A percentile compares a stretch with the other conserved stretches of the same genome.
Evolutionary conservation across 352 stramenopile species (phyloP).

Genomic region (Pythium chondricola): DNA sequence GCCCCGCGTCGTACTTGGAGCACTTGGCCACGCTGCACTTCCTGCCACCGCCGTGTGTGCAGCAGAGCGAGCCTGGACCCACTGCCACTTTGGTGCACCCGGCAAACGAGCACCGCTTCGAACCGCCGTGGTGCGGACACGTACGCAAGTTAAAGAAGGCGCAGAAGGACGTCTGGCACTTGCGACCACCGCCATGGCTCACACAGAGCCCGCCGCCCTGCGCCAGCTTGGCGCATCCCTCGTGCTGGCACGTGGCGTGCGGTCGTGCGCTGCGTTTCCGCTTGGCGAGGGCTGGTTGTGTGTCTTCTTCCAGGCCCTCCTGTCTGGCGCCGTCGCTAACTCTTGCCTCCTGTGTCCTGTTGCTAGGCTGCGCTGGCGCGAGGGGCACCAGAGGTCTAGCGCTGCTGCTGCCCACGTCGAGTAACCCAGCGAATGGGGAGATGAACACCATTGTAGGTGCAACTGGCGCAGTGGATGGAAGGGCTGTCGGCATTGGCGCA

Average conservation of each 20-base stretch:
- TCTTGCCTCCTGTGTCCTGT: too few relatives aligned
- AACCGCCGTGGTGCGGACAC: slow-evolving; percentile 69
- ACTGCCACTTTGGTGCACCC: slow-evolving; percentile 52
- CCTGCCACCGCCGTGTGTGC: slow-evolving; percentile 53
- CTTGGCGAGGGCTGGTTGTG: not conserved
- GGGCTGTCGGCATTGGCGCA: too few relatives aligned
- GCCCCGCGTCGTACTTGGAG: slow-evolving; percentile 64
- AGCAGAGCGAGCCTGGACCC: slow-evolving; percentile 44
- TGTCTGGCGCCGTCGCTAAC: too few relatives aligned
- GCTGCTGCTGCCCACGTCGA: not conserved
- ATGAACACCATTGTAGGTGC: too few relatives aligned
- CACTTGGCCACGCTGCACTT: slow-evolving; percentile 71
- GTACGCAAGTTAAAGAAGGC: slow-evolving; percentile 63
- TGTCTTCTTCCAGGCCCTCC: too few relatives aligned
- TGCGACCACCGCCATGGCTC: slow-evolving; percentile 55
- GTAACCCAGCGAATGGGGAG: not conserved
- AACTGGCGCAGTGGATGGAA: too few relatives aligned
- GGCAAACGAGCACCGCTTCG: slow-evolving; percentile 47
- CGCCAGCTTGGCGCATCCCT: slow-evolving; percentile 47
- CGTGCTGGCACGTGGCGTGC: slow-evolving; percentile 32
- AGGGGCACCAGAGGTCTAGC: not conserved
- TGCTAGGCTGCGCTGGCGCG: not conserved
- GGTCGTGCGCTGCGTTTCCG: not conserved
- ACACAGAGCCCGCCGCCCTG: slow-evolving; percentile 65
- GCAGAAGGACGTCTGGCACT: slow-evolving; percentile 68